Base-by-base conservation (phyloP, 1,139 yeast species). In the Arxiozyma slooffiae region DNA sequence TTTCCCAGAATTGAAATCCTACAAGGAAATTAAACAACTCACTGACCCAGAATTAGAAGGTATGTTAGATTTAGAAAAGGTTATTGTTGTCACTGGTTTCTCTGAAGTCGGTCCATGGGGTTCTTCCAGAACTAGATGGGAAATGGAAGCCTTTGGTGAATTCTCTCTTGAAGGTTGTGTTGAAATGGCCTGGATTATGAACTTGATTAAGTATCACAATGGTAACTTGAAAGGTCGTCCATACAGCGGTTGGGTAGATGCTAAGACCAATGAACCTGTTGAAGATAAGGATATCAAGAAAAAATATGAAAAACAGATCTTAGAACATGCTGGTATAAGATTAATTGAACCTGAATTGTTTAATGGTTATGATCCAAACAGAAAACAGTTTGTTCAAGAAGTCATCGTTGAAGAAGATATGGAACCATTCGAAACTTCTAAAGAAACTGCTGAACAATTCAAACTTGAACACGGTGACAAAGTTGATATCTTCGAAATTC, bases 161-260 rank as follows among this genome's bases (percentile, higher is more conserved):
- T 92, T 92, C 72, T 90, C 97, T n/a, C 76, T 92, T 64, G 98
- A 92, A 74, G 98, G 98, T 67, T 85, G 96, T 66, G 85, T 92
- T 67, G 98, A 92, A 76, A 90, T 92, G 96, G 97, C 98, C 49
- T 92, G 97, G 97, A 89, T 92, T 61, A 92, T 92, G 97, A 97
- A 97, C 60, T 79, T 85, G 69, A 89, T 92, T 74, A 87, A 86
- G 72, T 92, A 92, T 75, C 89, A 83, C 70, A 88, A 87, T 60
- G 97, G 97, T 73, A 80, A 81, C 69, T 78, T 90, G 69, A 90
- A 90, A 80, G 96, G 96, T 67, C 75, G 75, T 67, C 79, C 79
- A 54, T 89, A 89, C 75, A 77, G 94, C 51, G 97, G 97, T 60
- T 92, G 98, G 98, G 86, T 92, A 60, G 98, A 92, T 67, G 82